Evolutionary conservation across 192 early-diverging fungal species (phyloP).

Genomic region (Jimgerdemannia flammicorona): DNA sequence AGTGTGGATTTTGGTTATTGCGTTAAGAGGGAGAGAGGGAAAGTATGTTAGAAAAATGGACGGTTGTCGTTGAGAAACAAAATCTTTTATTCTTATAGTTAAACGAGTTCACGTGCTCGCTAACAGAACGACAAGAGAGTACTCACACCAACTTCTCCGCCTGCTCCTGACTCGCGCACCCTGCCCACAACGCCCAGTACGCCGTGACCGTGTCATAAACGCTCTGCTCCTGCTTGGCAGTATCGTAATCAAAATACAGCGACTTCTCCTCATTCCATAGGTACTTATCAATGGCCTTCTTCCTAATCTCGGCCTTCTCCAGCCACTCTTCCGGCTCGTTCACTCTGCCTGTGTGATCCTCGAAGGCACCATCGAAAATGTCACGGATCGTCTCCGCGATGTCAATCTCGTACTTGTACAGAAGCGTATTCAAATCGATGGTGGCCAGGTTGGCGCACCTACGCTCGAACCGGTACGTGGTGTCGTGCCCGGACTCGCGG

Average conservation of each 20-base stretch:
- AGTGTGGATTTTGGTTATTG: neutral
- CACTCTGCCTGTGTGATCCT: slow-evolving; percentile 4
- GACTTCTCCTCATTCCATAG: slow-evolving; percentile 78
- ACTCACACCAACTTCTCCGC: slow-evolving; percentile 70
- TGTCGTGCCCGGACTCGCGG: slow-evolving; percentile 96
- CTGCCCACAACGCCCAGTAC: slow-evolving; percentile 92
- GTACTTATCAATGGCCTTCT: slow-evolving; percentile 70
- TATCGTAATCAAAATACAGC: slow-evolving; percentile 93
- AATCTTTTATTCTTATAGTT: neutral
- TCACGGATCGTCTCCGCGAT: slow-evolving; percentile 68
- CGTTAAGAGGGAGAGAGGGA: neutral
- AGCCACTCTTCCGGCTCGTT: slow-evolving; percentile 47
- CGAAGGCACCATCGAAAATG: slow-evolving; percentile 48
- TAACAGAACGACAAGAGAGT: neutral
- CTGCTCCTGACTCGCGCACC: slow-evolving; percentile 68
- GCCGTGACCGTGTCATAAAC: slow-evolving; percentile 89
- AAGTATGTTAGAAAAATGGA: neutral
- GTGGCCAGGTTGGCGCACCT: slow-evolving; percentile 90
- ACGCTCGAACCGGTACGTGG: slow-evolving; percentile 90
- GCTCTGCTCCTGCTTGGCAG: slow-evolving; percentile 53
- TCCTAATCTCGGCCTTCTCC: slow-evolving; percentile 55
- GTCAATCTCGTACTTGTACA: slow-evolving; percentile 97
- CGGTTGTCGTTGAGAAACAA: neutral
- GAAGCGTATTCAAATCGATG: slow-evolving; percentile 86
- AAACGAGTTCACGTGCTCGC: neutral